Conservation (phyloP, 768 basidiomycete genomes). For the Boletus rubropictus region DNA sequence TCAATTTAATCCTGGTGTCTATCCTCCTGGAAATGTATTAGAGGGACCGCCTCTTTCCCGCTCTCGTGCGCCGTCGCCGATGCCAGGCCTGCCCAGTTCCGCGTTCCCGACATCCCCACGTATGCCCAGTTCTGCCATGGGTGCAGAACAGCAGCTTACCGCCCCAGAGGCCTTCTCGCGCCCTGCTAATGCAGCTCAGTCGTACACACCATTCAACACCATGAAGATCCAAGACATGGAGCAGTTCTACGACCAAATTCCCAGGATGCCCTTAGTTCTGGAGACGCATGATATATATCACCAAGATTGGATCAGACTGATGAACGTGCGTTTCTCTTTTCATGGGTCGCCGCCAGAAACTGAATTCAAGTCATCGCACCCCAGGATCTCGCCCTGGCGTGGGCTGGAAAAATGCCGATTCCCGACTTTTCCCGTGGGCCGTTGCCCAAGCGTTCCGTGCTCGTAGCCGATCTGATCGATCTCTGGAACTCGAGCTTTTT, state of each 20-base stretch:
- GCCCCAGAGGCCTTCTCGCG: conserved; percentile 73
- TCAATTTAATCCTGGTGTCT: conserved; percentile 31
- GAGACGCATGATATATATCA: conserved; percentile 71
- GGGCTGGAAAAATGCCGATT: conserved; percentile 72
- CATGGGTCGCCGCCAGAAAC: too few relatives aligned
- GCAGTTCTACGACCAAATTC: conserved; percentile 57
- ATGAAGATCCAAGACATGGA: conserved; percentile 78
- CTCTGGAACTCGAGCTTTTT: conserved; percentile 80
- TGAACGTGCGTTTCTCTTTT: conserved; percentile 47
- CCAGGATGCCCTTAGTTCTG: conserved; percentile 68
- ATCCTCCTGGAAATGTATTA: conserved; percentile 52
- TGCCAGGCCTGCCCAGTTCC: conserved; percentile 37
- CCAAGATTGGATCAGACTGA: conserved; percentile 76
- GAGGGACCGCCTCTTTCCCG: conserved; percentile 47
- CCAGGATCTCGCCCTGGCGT: conserved; percentile 69
- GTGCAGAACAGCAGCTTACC: conserved; percentile 38
- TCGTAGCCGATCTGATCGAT: conserved; percentile 68
- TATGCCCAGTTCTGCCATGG: conserved; percentile 13
- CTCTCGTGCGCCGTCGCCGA: conserved; percentile 48
- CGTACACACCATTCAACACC: conserved; percentile 63
- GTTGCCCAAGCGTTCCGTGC: conserved; percentile 49
- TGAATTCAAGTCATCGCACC: too few relatives aligned
- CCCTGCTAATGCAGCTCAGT: conserved; percentile 58
- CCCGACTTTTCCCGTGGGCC: conserved; percentile 44
- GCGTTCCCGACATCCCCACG: conserved; percentile 28